These are phyloP conservation scores for Solanum hybrid DNA, from an alignment of 305 asterid species.

Conservation along the genomic window DNA sequence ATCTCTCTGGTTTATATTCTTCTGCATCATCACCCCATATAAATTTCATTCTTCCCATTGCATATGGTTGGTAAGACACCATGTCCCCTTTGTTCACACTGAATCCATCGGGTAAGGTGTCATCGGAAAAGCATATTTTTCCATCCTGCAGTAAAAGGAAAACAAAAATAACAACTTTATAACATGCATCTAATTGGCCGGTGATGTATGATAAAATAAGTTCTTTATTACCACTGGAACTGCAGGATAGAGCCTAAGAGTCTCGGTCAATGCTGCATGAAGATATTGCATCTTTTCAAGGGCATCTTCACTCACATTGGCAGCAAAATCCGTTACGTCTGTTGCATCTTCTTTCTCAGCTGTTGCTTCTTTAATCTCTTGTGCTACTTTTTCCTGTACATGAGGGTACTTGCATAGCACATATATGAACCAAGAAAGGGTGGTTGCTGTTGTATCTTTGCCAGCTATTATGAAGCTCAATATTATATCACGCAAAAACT, in stretches of 20 bases:
- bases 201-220: not conserved
- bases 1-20: slow-evolving; percentile 61
- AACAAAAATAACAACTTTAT: not conserved
- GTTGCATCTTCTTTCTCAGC: too few relatives aligned
- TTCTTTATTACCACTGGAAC: not conserved
- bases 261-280: too few relatives aligned
- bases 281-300: too few relatives aligned
- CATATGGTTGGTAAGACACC: slow-evolving; percentile 60
- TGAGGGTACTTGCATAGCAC: too few relatives aligned
- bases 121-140: slow-evolving; percentile 53
- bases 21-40: slow-evolving; percentile 72
- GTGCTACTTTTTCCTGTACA: too few relatives aligned
- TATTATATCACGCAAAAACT: slow-evolving; percentile 68
- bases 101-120: slow-evolving; percentile 56
- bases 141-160: slow-evolving; percentile 29
- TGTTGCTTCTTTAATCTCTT: too few relatives aligned
- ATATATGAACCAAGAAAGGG: too few relatives aligned
- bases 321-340: too few relatives aligned
- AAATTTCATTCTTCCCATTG: slow-evolving; percentile 70
- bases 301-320: too few relatives aligned
- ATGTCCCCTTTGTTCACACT: slow-evolving; percentile 52
- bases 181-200: not conserved
- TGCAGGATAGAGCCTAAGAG: too few relatives aligned
- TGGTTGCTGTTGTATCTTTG: slow-evolving; percentile 28
- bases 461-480: slow-evolving; percentile 70